Percentiles rank a stretch among this genome's conserved stretches.
Conservation (phyloP, 2,329 filamentous ascomycete species). For the Hypoxylon sp. region DNA sequence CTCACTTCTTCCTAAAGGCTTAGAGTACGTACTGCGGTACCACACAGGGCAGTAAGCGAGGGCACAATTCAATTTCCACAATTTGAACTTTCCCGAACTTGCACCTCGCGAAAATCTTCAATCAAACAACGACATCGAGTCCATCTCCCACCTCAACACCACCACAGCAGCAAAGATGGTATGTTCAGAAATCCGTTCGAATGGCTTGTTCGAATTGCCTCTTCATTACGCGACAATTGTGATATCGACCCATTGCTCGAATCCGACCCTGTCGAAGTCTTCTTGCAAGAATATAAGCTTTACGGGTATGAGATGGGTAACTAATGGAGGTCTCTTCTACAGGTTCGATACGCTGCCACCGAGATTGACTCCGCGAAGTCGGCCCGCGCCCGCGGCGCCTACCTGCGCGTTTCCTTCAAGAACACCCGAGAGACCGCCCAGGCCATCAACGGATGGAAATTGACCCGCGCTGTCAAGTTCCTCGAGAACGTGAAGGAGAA, state of each 20-base stretch:
- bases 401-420: constrained; percentile 99
- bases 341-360: constrained; percentile 97
- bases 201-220: constrained; percentile 10
- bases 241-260: constrained; percentile 9
- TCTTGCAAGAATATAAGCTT: not conserved
- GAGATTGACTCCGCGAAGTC: constrained; percentile 91
- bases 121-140: constrained; percentile 65
- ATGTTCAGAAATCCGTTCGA: constrained; percentile 52
- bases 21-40: constrained; percentile 37
- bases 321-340: constrained; percentile 46
- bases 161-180: constrained; percentile 69
- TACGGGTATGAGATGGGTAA: constrained; percentile 30
- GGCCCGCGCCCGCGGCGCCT: constrained; percentile 97
- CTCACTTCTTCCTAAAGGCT: not conserved
- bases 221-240: constrained; percentile 24
- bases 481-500: constrained; percentile 98
- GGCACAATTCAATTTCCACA: constrained; percentile 58
- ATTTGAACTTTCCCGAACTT: constrained; percentile 57
- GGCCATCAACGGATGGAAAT: constrained; percentile 99
- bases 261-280: constrained; percentile 10
- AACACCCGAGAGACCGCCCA: constrained; percentile 99
- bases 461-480: constrained; percentile 94
- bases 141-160: constrained; percentile 64
- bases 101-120: constrained; percentile 60
- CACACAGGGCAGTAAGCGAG: constrained; percentile 59